A percentile compares a stretch with the other conserved stretches of the same genome.
These are phyloP conservation scores for Mycena metata DNA, from an alignment of 768 basidiomycete species.

Conservation along the genomic window DNA sequence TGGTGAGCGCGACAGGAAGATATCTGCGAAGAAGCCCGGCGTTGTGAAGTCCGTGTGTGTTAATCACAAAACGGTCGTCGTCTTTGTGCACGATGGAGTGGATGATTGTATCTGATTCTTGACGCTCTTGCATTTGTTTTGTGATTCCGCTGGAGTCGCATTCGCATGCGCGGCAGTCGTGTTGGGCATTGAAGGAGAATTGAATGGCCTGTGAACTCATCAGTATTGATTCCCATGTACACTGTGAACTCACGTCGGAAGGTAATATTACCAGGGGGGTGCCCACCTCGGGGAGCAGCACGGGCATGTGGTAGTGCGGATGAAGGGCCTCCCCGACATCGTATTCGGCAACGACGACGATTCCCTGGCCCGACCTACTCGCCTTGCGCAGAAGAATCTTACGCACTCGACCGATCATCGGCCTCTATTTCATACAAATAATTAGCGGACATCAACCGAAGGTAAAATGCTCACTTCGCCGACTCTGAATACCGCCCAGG, in stretches of 20 bases:
- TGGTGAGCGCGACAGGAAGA: slow-evolving; percentile 19
- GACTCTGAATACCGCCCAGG: slow-evolving; percentile 22
- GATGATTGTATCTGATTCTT: slow-evolving; percentile 21
- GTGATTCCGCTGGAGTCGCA: slow-evolving; percentile 35
- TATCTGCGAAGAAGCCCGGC: slow-evolving; percentile 32
- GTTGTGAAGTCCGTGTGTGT: slow-evolving; percentile 47
- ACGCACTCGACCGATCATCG: background rate
- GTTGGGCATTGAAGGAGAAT: slow-evolving; percentile 38
- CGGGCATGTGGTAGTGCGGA: slow-evolving; percentile 17
- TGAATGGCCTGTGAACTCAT: background rate
- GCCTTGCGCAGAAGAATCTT: slow-evolving; percentile 8
- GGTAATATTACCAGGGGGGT: background rate
- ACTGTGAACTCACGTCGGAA: slow-evolving; percentile 5
- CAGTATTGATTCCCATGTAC: no score
- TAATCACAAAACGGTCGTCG: slow-evolving; percentile 43
- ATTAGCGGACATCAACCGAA: no score
- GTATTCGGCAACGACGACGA: slow-evolving; percentile 3
- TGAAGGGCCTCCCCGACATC: slow-evolving; percentile 21
- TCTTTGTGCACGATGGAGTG: slow-evolving; percentile 39
- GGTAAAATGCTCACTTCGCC: no score
- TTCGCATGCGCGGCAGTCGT: slow-evolving; percentile 34
- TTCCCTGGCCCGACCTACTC: slow-evolving; percentile 8
- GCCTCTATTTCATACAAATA: no score
- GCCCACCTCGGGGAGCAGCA: background rate
- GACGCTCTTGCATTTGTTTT: slow-evolving; percentile 34